A percentile compares a stretch with the other conserved stretches of the same genome.
Conservation (phyloP, 179 eudicot species). For the Patellifolia procumbens region DNA sequence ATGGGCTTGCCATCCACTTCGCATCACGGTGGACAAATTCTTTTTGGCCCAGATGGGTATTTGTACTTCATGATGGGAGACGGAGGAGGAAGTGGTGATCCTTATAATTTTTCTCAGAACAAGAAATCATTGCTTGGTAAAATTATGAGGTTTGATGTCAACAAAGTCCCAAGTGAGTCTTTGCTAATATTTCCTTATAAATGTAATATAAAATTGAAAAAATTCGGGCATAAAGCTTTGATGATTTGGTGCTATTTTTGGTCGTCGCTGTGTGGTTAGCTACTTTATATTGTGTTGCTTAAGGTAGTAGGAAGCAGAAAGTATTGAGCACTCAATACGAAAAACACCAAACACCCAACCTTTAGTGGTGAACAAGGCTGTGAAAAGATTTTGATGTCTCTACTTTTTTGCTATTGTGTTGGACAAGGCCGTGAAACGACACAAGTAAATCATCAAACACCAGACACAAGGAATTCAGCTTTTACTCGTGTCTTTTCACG, state of each 20-base stretch:
- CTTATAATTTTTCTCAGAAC: constrained; percentile 84
- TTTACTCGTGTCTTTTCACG: too few relatives aligned
- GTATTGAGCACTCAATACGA: too few relatives aligned
- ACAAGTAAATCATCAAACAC: too few relatives aligned
- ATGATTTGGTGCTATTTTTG: not conserved
- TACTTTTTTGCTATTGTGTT: too few relatives aligned
- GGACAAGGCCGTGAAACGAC: too few relatives aligned
- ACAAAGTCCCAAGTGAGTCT: constrained; percentile 64
- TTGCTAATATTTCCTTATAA: not conserved
- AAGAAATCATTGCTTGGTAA: constrained; percentile 87
- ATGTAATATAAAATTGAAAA: not conserved
- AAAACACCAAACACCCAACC: too few relatives aligned
- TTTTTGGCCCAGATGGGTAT: constrained; percentile 89
- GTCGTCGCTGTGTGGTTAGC: not conserved
- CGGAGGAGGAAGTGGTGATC: constrained; percentile 73
- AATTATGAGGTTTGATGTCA: constrained; percentile 74
- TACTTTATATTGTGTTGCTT: too few relatives aligned
- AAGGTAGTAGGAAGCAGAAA: not conserved
- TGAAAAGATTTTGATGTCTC: too few relatives aligned
- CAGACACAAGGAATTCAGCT: too few relatives aligned
- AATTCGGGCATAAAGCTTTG: not conserved
- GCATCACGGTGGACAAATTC: constrained; percentile 84
- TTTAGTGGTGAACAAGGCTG: too few relatives aligned
- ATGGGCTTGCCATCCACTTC: constrained; percentile 82
- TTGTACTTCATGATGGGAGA: constrained; percentile 91